Evolutionary conservation across 2,329 filamentous ascomycete genomes (phyloP), one percentile per base, ranked within the genome.

Genomic region (Aspergillus fijiensis): DNA sequence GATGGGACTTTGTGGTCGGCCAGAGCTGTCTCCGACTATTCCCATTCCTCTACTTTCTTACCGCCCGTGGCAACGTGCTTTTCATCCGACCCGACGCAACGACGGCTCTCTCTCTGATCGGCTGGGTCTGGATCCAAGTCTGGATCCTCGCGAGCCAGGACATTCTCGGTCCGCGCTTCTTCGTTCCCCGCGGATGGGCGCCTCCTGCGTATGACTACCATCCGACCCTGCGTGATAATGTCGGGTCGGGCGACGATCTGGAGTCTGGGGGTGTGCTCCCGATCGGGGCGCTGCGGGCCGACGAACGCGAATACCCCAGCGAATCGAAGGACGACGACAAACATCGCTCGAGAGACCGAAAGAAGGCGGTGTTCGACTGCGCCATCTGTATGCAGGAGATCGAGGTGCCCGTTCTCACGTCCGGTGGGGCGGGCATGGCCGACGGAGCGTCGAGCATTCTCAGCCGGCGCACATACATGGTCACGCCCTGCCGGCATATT

Each of bases 401-500:
- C 19, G 92, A 97, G 73, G 92, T 98, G 2, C 91, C 92, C 0
- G 88, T 98, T 23, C 79, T 96, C 33, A 69, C 73, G 3, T 73
- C 74, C 14, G 81, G 82, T 49, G 84, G 85, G 33, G 83, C 87
- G 60, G 80, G 70, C 29, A 74, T 79, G 49, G 65, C 79, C 16
- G 77, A 79, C 51, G 73, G 79, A 48, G 77, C 77, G 5, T 75
- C 86, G 0, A 88, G 88, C 31, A 85, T 96, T 58, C 82, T 98
- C 66, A 90, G 90, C 33, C 82, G 94, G 62, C 85, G 93, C 53
- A 83, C 85, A 67, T 98, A 98, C 77, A 99, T 99, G 95, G 91
- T 98, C 23, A 99, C 95, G 59, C 95, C 95, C 51, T 99, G 95
- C 76, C 82, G 93, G 58, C 95, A 99, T 78, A 92, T 98, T 52